Evolutionary conservation across 2,329 filamentous ascomycete species (phyloP).

Genomic region (Epichloe amarillans): DNA sequence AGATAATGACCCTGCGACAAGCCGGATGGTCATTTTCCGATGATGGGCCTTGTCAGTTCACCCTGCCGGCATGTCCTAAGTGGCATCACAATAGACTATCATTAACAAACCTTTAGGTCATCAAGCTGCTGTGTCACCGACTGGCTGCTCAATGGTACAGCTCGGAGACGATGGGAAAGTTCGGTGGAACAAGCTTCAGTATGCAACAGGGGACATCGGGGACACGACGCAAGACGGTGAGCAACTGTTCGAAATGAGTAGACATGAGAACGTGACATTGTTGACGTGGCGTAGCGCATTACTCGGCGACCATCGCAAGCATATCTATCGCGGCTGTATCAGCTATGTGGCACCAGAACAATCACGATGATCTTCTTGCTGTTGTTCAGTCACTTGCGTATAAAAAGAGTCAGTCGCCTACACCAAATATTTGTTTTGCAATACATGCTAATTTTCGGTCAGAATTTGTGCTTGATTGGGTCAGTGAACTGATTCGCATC

Average conservation of each 20-base stretch:
- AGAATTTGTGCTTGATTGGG: conserved; percentile 50
- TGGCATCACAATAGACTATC: neutral
- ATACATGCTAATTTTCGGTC: conserved; percentile 8
- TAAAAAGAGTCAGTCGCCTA: conserved; percentile 18
- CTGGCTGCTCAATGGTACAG: conserved; percentile 43
- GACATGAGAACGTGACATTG: neutral
- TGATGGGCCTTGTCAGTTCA: conserved; percentile 46
- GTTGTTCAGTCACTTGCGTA: conserved; percentile 39
- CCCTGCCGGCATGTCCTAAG: neutral
- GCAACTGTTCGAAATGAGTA: neutral
- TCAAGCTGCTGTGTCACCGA: conserved; percentile 48
- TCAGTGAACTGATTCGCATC: conserved; percentile 54
- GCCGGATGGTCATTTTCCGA: conserved; percentile 62
- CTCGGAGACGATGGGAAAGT: conserved; percentile 44
- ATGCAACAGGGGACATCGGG: conserved; percentile 34
- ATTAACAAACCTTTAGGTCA: conserved; percentile 28
- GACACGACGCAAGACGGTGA: conserved; percentile 35
- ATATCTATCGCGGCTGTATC: conserved; percentile 40
- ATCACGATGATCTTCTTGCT: conserved; percentile 60
- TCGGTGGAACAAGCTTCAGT: conserved; percentile 44
- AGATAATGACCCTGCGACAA: conserved; percentile 58
- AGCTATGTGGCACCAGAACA: conserved; percentile 30
- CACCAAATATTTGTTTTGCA: neutral
- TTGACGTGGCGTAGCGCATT: conserved; percentile 28
- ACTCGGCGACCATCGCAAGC: conserved; percentile 46